Evolutionary conservation across 345 rosid species (phyloP), one percentile per base, ranked within the genome.

Genomic region (Populus davidiana): DNA sequence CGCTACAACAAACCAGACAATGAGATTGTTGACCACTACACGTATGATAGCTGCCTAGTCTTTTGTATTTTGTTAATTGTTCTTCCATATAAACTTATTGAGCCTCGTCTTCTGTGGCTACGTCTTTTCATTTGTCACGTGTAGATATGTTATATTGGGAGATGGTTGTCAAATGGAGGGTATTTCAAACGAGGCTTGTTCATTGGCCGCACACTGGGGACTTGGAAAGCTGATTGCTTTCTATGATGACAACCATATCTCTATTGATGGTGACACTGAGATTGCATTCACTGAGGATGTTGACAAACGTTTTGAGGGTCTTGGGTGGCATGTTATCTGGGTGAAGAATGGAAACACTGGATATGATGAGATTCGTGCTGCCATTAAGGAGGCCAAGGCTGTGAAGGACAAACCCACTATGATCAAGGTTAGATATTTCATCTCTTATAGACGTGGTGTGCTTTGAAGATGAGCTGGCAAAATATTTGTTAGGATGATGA

Each of bases 101-200:
- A 17, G 17, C 33, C 2, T 41, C 68, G 31, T 27, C 2, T 43
- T 43, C 9, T 5, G 25, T 68, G 74, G 69, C 21, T 44, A 14
- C 38, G 6, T 73, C n/a, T 81, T 73, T 49, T 54, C 21, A 5
- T 73, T 14, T 80, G 52, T 67, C 20, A 79, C 41, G 2, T 73
- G 4, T 63, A 96, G 99, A 72, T 96, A 96, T 83, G 77, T 0
- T 5, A 88, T 96, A 14, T 76, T 96, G 54, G 99, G 99, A 80
- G 99, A 96, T 85, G 99, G 99, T 27, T 96, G 99, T 79, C 95
- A 96, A 50, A 96, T 96, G 99, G 99, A 96, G 75, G 99, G 99
- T 44, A 89, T 96, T 76, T 75, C 97, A 63, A 94, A 94, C 63
- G 99, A 96, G 86, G 98, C 85, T 82, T 89, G 91, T 76, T 96